Percentiles rank a stretch among this genome's conserved stretches.
These are phyloP conservation scores for Tuber borchii DNA, from an alignment of 495 filamentous ascomycete species.

Conservation along the genomic window DNA sequence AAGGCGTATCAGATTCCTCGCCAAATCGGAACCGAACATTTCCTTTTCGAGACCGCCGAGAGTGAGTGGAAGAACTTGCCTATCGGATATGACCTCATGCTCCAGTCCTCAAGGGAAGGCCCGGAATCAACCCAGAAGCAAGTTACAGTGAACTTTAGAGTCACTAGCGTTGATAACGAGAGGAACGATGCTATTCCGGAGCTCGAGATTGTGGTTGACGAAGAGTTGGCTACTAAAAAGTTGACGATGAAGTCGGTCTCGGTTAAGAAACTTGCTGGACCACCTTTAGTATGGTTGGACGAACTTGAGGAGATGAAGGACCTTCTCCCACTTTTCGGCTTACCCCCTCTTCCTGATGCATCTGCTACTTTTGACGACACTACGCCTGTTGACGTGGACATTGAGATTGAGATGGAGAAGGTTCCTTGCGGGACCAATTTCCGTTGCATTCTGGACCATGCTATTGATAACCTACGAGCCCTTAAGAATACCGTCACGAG, in stretches of 20 bases:
- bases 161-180: slow-evolving; percentile 20
- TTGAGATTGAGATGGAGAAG: neutral
- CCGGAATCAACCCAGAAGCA: slow-evolving; percentile 9
- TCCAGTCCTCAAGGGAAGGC: neutral
- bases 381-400: neutral
- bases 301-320: neutral
- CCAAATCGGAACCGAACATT: neutral
- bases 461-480: neutral
- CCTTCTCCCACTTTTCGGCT: neutral
- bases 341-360: neutral
- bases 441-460: neutral
- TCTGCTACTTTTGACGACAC: neutral
- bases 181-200: slow-evolving; percentile 25
- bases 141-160: slow-evolving; percentile 10
- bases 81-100: slow-evolving; percentile 20
- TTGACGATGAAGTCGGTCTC: slow-evolving; percentile 9
- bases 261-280: slow-evolving; percentile 9
- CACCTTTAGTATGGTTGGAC: slow-evolving; percentile 1
- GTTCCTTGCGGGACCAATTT: neutral
- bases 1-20: slow-evolving; percentile 20
- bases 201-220: slow-evolving; percentile 13
- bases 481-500: neutral
- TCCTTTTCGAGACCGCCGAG: neutral
- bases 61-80: neutral
- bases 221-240: slow-evolving; percentile 10